Base-by-base conservation (phyloP, 208 protist genomes). In the Willaertia magna region DNA sequence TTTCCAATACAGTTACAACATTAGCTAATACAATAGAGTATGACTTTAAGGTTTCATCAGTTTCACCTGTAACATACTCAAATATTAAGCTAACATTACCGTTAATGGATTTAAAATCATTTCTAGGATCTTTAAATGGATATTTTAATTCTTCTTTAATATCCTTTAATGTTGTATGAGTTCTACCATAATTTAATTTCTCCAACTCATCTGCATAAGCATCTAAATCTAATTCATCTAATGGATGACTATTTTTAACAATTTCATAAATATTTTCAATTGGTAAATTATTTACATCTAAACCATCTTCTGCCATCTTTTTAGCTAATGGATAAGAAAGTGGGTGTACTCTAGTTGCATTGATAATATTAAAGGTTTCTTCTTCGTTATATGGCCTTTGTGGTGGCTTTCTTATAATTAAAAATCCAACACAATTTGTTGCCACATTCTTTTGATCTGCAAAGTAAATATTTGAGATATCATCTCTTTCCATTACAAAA, bases 291-390 rank as follows among this genome's bases (percentile, higher is more conserved):
- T 90, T 86, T 12, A 30, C 30, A 40, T 92, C 90, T 0, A 92
- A 48, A 16, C 88, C 89, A 40, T 90, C 90, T 14, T 81, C 49
- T 0, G 88, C 89, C 14, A 92, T 90, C 59, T 87, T 89, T 30
- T 79, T 79, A 6, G 88, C 86, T 11, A 88, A 46, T 14, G 40
- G 14, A 79, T 92, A 92, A 76, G 85, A 42, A 0, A 87, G 76
- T 11, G 89, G 88, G 86, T 92, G 90, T 26, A 92, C 88, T 39
- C 90, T 39, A 4, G 90, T 92, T 16, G 85, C 87, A 59, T 92
- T 89, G 0, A 92, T 39, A 40, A 59, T 30, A 7, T 75, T 30
- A 46, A 79, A 51, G 30, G 74, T 85, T 87, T 85, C 30, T 90
- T 89, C 82, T 86, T 88, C 20, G n/a, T n/a, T n/a, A n/a, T n/a